A percentile compares a stretch with the other conserved stretches of the same genome.
These are phyloP conservation scores for Teunomyces panamensis DNA, from an alignment of 805 yeast genomes.

Conservation along the genomic window DNA sequence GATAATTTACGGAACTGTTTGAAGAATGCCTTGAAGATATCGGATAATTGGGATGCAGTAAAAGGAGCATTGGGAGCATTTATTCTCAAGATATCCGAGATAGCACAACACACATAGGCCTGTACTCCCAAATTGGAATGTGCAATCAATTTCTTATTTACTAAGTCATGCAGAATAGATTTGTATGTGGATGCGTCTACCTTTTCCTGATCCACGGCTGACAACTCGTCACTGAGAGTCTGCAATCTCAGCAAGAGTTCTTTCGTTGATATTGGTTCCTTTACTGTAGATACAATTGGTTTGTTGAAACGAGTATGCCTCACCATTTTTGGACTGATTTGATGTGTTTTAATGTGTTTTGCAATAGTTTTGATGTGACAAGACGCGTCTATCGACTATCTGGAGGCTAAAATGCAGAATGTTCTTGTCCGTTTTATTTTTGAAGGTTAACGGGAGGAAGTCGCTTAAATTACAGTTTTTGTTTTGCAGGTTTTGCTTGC, in stretches of 20 bases:
- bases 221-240: conserved; percentile 59
- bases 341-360: neutral
- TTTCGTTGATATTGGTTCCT: conserved; percentile 56
- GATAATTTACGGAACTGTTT: conserved; percentile 55
- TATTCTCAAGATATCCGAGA: conserved; percentile 71
- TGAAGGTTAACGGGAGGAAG: neutral
- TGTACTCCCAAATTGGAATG: conserved; percentile 69
- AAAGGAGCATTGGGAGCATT: conserved; percentile 92
- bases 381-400: neutral
- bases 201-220: conserved; percentile 58
- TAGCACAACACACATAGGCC: conserved; percentile 66
- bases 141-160: conserved; percentile 54
- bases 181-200: conserved; percentile 44
- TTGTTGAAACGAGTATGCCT: conserved; percentile 33
- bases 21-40: conserved; percentile 64
- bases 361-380: neutral
- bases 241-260: conserved; percentile 59
- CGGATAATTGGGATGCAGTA: conserved; percentile 58
- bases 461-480: neutral
- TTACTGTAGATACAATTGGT: conserved; percentile 54
- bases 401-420: neutral
- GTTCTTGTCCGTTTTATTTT: neutral
- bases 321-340: neutral
- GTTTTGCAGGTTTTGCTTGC: neutral
- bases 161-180: conserved; percentile 47